A percentile compares a stretch with the other conserved stretches of the same genome.
Conservation (phyloP, 1,139 yeast species). For the Hansenula sp. region DNA sequence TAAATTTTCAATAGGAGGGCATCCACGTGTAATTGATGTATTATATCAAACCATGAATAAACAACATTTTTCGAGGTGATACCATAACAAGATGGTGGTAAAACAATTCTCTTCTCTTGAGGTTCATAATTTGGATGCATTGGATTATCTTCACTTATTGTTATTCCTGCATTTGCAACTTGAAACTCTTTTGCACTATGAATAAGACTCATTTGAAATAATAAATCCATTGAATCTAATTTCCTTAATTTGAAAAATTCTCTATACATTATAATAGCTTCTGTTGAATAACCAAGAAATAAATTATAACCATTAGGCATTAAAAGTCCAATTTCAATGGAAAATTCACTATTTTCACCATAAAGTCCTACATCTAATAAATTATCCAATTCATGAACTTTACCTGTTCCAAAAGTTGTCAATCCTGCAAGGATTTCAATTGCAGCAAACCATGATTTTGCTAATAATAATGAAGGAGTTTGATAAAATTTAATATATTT, state of each 20-base stretch:
- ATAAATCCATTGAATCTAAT: constrained; percentile 18
- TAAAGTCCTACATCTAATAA: constrained; percentile 30
- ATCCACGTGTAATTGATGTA: constrained; percentile 48
- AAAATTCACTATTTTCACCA: constrained; percentile 22
- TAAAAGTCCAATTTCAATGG: constrained; percentile 38
- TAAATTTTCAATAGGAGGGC: constrained; percentile 37
- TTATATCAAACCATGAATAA: constrained; percentile 53
- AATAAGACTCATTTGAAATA: constrained; percentile 17
- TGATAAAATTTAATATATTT: constrained; percentile 37
- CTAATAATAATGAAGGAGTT: constrained; percentile 38
- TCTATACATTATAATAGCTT: constrained; percentile 25
- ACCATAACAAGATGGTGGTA: constrained; percentile 20
- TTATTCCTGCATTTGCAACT: constrained; percentile 21
- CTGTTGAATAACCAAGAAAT: constrained; percentile 41
- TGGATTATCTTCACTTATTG: constrained; percentile 11
- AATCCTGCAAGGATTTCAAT: constrained; percentile 58
- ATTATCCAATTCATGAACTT: constrained; percentile 48
- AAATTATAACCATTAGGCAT: constrained; percentile 44
- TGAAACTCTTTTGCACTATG: constrained; percentile 25
- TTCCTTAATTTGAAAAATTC: constrained; percentile 21
- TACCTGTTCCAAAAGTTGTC: constrained; percentile 46
- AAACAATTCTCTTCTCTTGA: constrained; percentile 7
- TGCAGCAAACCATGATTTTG: constrained; percentile 58
- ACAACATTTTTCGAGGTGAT: constrained; percentile 23
- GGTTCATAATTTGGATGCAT: constrained; percentile 21